A percentile compares a stretch with the other conserved stretches of the same genome.
phyloP scores from a whole-genome alignment of 176 grass and related monocot species.

The Calamus simplicifolius region DNA sequence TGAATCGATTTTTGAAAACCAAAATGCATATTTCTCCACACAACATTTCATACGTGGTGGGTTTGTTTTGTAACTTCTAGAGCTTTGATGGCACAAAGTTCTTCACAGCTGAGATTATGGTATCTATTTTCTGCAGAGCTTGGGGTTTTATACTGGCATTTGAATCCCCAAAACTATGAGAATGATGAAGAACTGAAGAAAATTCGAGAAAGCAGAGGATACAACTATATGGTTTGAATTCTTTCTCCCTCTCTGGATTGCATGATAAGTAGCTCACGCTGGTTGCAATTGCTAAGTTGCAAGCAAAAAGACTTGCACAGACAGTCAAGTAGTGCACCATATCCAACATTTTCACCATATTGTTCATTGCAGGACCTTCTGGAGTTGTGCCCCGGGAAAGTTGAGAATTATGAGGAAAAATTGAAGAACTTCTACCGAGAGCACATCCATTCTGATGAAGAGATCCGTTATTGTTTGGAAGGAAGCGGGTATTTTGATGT shows the following conservation, averaged over 20 bases:
- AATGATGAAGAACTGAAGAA: constrained; percentile 57
- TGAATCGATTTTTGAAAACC: too few species aligned
- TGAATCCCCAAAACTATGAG: constrained; percentile 67
- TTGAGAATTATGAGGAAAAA: constrained; percentile 92
- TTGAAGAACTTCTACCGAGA: constrained; percentile 74
- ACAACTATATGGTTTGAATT: constrained; percentile 61
- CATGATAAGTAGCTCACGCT: too few species aligned
- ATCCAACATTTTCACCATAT: background rate
- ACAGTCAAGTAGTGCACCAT: constrained; percentile 4
- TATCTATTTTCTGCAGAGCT: constrained; percentile 49
- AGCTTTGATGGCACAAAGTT: background rate
- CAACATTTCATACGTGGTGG: background rate
- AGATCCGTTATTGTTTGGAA: constrained; percentile 90
- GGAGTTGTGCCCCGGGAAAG: constrained; percentile 67
- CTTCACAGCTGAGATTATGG: background rate
- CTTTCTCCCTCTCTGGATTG: background rate
- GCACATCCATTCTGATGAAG: constrained; percentile 85
- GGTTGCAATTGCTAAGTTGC: too few species aligned
- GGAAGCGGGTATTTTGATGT: constrained; percentile 84
- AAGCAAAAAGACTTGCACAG: too few species aligned
- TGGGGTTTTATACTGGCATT: constrained; percentile 72
- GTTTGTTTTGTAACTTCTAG: background rate
- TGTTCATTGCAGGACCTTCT: constrained; percentile 50
- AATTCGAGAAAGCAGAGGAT: constrained; percentile 75
- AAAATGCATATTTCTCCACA: too few species aligned